phyloP scores from a whole-genome alignment of 768 basidiomycete species.

The Pholiota microspora region DNA sequence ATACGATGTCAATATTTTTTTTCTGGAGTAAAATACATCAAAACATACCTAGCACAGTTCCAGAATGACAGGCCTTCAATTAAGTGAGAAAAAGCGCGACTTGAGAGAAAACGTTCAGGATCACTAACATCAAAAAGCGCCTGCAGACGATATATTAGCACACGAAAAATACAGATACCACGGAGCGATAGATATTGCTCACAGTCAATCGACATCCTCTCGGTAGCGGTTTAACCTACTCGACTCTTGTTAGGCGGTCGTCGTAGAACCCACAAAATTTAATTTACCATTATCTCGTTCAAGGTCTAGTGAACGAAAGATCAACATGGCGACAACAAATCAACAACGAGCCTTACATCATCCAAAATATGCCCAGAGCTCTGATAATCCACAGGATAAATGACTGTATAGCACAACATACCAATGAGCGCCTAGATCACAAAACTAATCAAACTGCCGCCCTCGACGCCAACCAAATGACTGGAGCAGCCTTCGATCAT shows the following conservation, averaged over 20 bases:
- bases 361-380: constrained; percentile 74
- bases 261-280: background rate
- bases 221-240: constrained; percentile 43
- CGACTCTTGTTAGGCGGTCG: background rate
- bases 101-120: constrained; percentile 17
- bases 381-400: constrained; percentile 89
- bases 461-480: background rate
- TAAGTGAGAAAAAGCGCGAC: background rate
- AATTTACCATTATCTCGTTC: constrained; percentile 44
- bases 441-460: background rate
- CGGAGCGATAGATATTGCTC: constrained; percentile 13
- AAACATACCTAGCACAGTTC: constrained; percentile 48
- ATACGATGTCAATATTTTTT: no score
- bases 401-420: constrained; percentile 42
- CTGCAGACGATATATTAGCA: constrained; percentile 21
- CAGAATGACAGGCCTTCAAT: constrained; percentile 52
- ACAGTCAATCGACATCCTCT: constrained; percentile 52
- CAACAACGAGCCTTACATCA: constrained; percentile 35
- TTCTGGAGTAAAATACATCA: background rate
- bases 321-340: background rate
- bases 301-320: constrained; percentile 35
- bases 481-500: background rate
- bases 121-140: constrained; percentile 56
- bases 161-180: background rate
- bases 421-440: background rate